A percentile compares a stretch with the other conserved stretches of the same genome.
phyloP scores from a whole-genome alignment of 2,329 filamentous ascomycete species.

The Colletotrichum liriopes region DNA sequence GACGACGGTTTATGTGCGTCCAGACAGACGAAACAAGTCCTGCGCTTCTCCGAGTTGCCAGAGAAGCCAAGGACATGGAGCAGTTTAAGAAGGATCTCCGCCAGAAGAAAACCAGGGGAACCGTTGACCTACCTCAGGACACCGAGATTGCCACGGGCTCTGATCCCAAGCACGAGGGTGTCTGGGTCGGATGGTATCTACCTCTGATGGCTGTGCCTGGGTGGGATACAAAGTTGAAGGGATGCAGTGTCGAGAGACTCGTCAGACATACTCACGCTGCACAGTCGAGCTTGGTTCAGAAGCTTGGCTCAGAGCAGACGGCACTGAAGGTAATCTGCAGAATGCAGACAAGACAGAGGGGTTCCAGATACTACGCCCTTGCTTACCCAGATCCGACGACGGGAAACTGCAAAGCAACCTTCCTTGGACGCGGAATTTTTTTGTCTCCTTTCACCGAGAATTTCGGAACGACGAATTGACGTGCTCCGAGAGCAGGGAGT shows the following conservation, averaged over 20 bases:
- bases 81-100: background rate
- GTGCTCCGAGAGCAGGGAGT: background rate
- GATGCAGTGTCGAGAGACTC: background rate
- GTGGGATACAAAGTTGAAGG: background rate
- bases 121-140: background rate
- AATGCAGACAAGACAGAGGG: background rate
- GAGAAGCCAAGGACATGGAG: background rate
- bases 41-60: background rate
- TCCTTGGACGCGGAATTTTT: background rate
- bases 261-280: rapidly evolving
- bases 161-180: background rate
- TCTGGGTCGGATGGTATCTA: background rate
- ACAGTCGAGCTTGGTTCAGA: background rate
- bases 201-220: background rate
- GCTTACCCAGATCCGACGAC: background rate
- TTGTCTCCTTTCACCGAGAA: background rate
- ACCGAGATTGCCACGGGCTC: background rate
- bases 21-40: background rate
- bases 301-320: background rate
- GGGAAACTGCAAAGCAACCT: background rate
- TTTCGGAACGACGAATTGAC: background rate
- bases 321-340: background rate
- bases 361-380: background rate
- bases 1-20: background rate
- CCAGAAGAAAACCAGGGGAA: background rate